phyloP scores from a whole-genome alignment of 78 protist genomes.

The Dictyostelium capitatum region DNA sequence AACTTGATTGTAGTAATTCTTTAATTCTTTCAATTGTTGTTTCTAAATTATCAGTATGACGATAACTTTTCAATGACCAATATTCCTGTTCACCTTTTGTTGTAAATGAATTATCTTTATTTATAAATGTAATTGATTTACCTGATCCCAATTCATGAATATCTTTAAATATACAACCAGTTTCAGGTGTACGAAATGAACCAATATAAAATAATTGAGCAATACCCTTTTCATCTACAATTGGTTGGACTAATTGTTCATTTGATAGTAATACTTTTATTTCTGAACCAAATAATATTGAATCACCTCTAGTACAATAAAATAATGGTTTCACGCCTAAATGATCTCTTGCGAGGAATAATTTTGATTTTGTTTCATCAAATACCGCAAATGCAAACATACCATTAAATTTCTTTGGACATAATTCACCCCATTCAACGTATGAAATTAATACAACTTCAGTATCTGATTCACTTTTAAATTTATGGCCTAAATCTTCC shows the following conservation, averaged over 20 bases:
- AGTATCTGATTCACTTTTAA: slow-evolving; percentile 9
- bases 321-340: slow-evolving; percentile 1
- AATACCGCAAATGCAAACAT: slow-evolving; percentile 6
- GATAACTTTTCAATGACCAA: background rate
- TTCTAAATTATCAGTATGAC: background rate
- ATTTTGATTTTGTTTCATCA: background rate
- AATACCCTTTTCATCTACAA: background rate
- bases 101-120: background rate
- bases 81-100: background rate
- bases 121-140: background rate
- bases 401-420: background rate
- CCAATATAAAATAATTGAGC: slow-evolving; percentile 21
- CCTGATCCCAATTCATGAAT: background rate
- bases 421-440: slow-evolving; percentile 10
- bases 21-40: background rate
- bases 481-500: background rate
- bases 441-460: slow-evolving; percentile 5
- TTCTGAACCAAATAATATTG: slow-evolving; percentile 5
- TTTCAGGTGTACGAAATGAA: slow-evolving; percentile 12
- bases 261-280: background rate
- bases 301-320: slow-evolving; percentile 12
- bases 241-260: background rate
- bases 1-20: background rate
- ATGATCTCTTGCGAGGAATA: background rate
- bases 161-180: slow-evolving; percentile 15